Conservation (phyloP, 768 basidiomycete genomes). For the Artomyces pyxidatus region DNA sequence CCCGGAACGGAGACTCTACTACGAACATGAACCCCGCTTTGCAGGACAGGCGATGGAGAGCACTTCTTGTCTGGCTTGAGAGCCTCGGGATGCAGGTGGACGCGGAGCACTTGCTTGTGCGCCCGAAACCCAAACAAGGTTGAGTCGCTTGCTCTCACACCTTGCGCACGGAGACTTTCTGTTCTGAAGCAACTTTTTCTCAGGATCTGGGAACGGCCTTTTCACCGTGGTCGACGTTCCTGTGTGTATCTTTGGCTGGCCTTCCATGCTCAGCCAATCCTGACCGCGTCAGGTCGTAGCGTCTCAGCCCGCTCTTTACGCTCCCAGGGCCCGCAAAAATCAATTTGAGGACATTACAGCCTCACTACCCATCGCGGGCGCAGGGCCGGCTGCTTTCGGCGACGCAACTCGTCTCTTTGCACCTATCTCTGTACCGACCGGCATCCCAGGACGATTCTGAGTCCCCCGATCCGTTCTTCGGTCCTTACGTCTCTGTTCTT, state of each 20-base stretch:
- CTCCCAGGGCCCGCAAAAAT: constrained; percentile 66
- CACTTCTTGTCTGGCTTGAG: constrained; percentile 12
- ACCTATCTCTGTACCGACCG: constrained; percentile 66
- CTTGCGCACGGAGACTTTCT: constrained; percentile 2
- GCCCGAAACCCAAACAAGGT: constrained; percentile 48
- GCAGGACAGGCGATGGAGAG: constrained; percentile 11
- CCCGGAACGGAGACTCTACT: no score
- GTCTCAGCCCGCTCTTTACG: constrained; percentile 40
- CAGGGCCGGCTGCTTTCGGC: constrained; percentile 37
- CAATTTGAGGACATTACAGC: constrained; percentile 60
- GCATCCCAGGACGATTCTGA: constrained; percentile 21
- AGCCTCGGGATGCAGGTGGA: constrained; percentile 20
- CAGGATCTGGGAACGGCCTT: constrained; percentile 66
- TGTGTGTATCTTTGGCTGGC: constrained; percentile 30
- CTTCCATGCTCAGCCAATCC: neutral
- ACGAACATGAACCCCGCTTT: no score
- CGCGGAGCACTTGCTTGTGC: constrained; percentile 36
- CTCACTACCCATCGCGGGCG: constrained; percentile 40
- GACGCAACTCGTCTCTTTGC: constrained; percentile 71
- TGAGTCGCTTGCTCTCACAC: constrained; percentile 14
- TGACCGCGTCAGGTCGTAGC: no score
- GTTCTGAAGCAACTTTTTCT: neutral
- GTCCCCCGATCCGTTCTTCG: constrained; percentile 49
- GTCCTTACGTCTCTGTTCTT: constrained; percentile 73
- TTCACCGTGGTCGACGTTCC: constrained; percentile 39